Percentiles rank a stretch among this genome's conserved stretches.
Evolutionary conservation across 2,329 filamentous ascomycete species (phyloP).

Genomic region (Dactylellina haptotyla): DNA sequence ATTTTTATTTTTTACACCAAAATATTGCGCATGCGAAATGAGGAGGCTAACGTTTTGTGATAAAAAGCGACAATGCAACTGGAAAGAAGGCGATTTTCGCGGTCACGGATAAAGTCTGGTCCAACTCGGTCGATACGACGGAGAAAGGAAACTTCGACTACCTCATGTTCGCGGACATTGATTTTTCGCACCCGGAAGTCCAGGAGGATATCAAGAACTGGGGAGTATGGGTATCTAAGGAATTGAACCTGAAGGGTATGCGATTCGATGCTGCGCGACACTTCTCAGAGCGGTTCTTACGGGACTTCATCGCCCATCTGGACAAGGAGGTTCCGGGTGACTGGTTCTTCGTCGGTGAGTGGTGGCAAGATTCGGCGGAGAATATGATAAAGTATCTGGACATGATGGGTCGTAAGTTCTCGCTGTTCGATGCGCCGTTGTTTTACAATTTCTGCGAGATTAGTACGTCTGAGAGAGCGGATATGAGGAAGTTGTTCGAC

Average conservation of each 20-base stretch:
- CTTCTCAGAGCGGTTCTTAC: constrained; percentile 74
- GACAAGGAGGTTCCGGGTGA: constrained; percentile 66
- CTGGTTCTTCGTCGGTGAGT: constrained; percentile 76
- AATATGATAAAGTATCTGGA: constrained; percentile 70
- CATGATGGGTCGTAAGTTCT: constrained; percentile 69
- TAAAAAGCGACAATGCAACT: constrained; percentile 59
- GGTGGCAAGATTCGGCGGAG: constrained; percentile 71
- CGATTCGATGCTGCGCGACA: constrained; percentile 79
- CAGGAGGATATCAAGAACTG: constrained; percentile 72
- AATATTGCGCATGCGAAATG: no score
- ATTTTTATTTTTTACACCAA: no score
- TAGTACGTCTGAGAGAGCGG: constrained; percentile 68
- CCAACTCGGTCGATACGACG: constrained; percentile 69
- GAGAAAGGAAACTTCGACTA: constrained; percentile 76
- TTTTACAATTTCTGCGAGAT: constrained; percentile 74
- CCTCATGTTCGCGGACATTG: constrained; percentile 77
- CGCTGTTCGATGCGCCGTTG: constrained; percentile 74
- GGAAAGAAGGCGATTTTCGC: constrained; percentile 73
- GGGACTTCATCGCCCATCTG: constrained; percentile 71
- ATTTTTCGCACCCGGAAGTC: constrained; percentile 73
- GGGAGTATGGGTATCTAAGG: constrained; percentile 73
- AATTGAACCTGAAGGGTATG: constrained; percentile 72
- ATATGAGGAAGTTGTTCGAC: constrained; percentile 73
- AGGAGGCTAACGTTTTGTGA: neutral
- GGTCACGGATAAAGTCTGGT: constrained; percentile 74